Percentiles rank a stretch among this genome's conserved stretches.
Evolutionary conservation across 306 rosid species (phyloP).

Genomic region (Malus orientalis): DNA sequence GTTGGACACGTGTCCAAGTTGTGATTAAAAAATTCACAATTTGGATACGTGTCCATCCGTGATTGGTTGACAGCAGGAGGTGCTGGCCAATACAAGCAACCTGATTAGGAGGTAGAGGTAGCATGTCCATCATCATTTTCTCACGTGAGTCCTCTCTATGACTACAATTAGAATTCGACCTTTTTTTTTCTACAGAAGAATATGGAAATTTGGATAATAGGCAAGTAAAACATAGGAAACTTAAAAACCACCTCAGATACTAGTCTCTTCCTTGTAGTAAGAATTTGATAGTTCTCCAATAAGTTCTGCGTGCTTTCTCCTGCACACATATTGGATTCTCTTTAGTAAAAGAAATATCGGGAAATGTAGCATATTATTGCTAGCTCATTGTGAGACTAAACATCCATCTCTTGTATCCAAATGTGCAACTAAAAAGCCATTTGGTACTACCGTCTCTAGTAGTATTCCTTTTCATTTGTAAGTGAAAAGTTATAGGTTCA

Average conservation of each 20-base stretch:
- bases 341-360: neutral
- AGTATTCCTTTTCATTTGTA: too few relatives aligned
- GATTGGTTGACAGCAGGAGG: too few relatives aligned
- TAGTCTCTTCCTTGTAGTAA: conserved; percentile 72
- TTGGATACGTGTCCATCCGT: too few relatives aligned
- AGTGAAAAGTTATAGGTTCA: too few relatives aligned
- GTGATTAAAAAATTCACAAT: too few relatives aligned
- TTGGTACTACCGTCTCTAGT: too few relatives aligned
- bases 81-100: neutral
- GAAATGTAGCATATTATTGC: neutral
- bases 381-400: too few relatives aligned
- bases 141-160: neutral
- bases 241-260: conserved; percentile 56
- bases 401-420: too few relatives aligned
- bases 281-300: conserved; percentile 80
- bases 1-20: too few relatives aligned
- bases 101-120: neutral
- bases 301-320: conserved; percentile 93
- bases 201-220: neutral
- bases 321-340: conserved; percentile 19
- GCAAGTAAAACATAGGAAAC: conserved; percentile 1
- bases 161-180: neutral
- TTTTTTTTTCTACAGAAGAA: neutral
- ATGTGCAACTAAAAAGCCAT: too few relatives aligned
- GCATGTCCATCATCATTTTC: too few relatives aligned